Base-by-base conservation (phyloP, 2,329 filamentous ascomycete species). In the Lecanosticta acicola region DNA sequence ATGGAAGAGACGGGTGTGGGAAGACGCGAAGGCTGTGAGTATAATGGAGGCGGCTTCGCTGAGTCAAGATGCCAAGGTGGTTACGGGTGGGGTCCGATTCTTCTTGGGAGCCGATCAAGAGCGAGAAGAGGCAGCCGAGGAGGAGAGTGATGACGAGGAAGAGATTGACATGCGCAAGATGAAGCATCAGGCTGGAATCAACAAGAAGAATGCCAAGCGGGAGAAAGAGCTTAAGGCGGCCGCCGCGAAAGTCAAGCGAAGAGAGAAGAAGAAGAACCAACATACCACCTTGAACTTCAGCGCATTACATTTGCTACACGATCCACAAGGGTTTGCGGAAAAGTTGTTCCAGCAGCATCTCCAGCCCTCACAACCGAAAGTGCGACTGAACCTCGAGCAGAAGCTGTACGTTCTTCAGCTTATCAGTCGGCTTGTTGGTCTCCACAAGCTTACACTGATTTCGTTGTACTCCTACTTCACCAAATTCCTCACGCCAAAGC, bases 1-100 rank as follows among this genome's bases (percentile, higher is more conserved):
- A 62, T 98, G 93, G 93, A 94, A 90, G 69, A 80, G 91, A 38
- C 90, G 96, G 59, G 83, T 97, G 53, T 98, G 93, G 93, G 88
- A 86, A 8, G 93, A 98, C 60, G 80, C 89, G 1, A 93, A 90
- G 66, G 83, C 91, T 0, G 93, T 97, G n/a, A 89, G 95, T 61
- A 87, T 97, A 55, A 97, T 98, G 90, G 94, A 94, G 69, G 86
- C 95, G 68, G 89, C 91, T 0, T 83, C 84, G 44, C 71, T 98
- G 46, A 82, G 87, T 3, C 85, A 95, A 41, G 94, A 96, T 58
- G 87, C 94, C 59, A 98, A 98, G 70, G 89, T 97, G 3, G 80
- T 93, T 19, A 75, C 85, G 4, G 87, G 89, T 13, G 90, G 87
- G 36, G 87, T 94, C 11, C 80, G 88, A 18, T 98, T 97, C 74